phyloP scores from a whole-genome alignment of 352 stramenopile genomes.

The Pythium biforme region DNA sequence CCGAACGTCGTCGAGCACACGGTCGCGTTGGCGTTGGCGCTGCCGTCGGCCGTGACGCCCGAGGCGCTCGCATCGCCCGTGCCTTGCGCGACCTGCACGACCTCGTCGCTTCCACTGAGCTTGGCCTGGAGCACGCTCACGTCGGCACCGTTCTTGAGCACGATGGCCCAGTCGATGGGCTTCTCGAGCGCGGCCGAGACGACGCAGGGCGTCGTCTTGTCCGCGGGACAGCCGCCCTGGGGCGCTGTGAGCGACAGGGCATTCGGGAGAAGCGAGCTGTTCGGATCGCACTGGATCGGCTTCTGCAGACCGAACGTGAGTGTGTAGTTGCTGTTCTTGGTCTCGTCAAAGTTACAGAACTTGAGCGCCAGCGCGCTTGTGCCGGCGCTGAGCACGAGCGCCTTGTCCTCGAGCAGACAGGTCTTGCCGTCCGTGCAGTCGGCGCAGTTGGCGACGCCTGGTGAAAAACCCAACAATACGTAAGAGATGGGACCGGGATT shows the following conservation, averaged over 20 bases:
- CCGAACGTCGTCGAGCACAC: conserved; percentile 48
- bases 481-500: too few relatives aligned
- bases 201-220: conserved; percentile 33
- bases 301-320: conserved; percentile 48
- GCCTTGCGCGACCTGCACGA: conserved; percentile 49
- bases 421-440: conserved; percentile 46
- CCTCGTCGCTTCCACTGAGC: conserved; percentile 33
- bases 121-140: conserved; percentile 52
- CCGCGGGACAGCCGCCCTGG: conserved; percentile 35
- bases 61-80: conserved; percentile 30
- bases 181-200: conserved; percentile 50
- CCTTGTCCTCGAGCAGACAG: conserved; percentile 57
- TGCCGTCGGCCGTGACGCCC: conserved; percentile 13
- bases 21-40: conserved; percentile 26
- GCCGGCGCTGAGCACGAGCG: conserved; percentile 35
- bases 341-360: conserved; percentile 68
- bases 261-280: conserved; percentile 38
- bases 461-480: neutral
- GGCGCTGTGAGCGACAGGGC: conserved; percentile 33
- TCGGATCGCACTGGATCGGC: conserved; percentile 46
- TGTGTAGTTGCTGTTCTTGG: conserved; percentile 26
- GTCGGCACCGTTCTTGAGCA: conserved; percentile 37
- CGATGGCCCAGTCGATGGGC: conserved; percentile 68
- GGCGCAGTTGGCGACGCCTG: conserved; percentile 43
- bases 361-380: conserved; percentile 44